Base-by-base conservation (phyloP, 2,329 filamentous ascomycete species). In the Aspergillus pseudoterreus region DNA sequence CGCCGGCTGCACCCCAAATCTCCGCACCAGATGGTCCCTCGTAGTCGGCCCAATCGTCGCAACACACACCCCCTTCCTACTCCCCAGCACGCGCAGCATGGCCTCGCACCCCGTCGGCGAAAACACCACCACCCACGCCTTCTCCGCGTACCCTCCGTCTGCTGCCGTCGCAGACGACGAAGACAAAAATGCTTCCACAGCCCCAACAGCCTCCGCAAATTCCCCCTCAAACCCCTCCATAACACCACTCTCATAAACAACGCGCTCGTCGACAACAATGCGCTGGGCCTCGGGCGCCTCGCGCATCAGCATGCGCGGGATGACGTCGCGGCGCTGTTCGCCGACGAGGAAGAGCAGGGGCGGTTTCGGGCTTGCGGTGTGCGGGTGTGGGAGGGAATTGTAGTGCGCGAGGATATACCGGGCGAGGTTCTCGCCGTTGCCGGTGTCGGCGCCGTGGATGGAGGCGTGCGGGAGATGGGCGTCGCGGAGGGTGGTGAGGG, bases 11-110 rank as follows among this genome's bases (percentile, higher is more conserved):
- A 78, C 71, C 17, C 69, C 73, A 62, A 71, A 74, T 19, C 66
- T 65, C 35, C 56, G 58, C 6, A 60, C 57, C 48, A 99, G 73
- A 71, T 90, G 85, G 59, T 91, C 84, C 56, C 86, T 80, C 10
- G 94, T 99, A 15, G 94, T 99, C 11, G 94, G 92, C 0, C 94
- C 94, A 70, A 99, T 99, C 0, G 92, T 95, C 12, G 87, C 90
- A 54, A 97, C 77, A 56, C 82, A 84, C 1, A 84, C 51, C 44
- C 14, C 45, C 42, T 19, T 47, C 33, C 53, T 50, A 9, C 50
- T 41, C 22, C 67, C 72, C 47, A 85, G 63, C 47, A 76, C 75
- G 53, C 75, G 72, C 10, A 86, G 68, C 80, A 85, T 83, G 14
- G 80, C 79, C 61, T 79, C 78, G 61, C 82, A 84, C 11, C 82